Base-by-base conservation (phyloP, 257 asterid species). In the Eucommia ulmoides region DNA sequence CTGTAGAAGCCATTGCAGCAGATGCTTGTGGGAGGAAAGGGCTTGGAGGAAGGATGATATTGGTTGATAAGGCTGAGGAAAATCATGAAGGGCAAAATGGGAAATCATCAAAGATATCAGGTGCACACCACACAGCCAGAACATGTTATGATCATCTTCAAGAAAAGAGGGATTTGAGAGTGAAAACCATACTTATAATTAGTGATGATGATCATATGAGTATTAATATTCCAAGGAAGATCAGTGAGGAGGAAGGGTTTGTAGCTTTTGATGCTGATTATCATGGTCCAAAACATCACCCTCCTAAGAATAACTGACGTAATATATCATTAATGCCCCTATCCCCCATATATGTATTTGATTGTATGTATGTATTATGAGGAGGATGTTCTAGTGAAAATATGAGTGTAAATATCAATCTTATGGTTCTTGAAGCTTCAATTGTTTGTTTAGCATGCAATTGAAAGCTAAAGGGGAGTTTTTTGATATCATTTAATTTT, bases 1-100 rank as follows among this genome's bases (percentile, higher is more conserved):
- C 2, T 22, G 23, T 15, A 24, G 72, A 67, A 67, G 72, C 53
- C 23, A 19, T 17, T 42, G 19, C 50, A 16, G 29, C 49, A 15
- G 56, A 54, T 16, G 49, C 52, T 47, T 56, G 53, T 41, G 72
- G 57, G 55, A 53, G 62, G 58, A 65, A 48, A 49, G 25, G 46
- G 50, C 55, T 51, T 23, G 47, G 51, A 24, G 82, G 83, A 49
- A 68, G 84, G 52, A 74, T 66, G 65, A 33, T 65, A 64, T 20
- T 72, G 68, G 12, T 70, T 7, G 18, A 29, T 33, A 61, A 46
- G 35, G 2, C 54, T 19, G 9, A 22, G 33, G 16, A 7, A 6
- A 26, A 18, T 6, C 23, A 7, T 7, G 26, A 26, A 18, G 18
- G 20, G n/a, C 45, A 18, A 8, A 23, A 17, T 15, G 53, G 59